Evolutionary conservation across 169 alveolate genomes (phyloP).

Genomic region (Plasmodium cynomolgi): DNA sequence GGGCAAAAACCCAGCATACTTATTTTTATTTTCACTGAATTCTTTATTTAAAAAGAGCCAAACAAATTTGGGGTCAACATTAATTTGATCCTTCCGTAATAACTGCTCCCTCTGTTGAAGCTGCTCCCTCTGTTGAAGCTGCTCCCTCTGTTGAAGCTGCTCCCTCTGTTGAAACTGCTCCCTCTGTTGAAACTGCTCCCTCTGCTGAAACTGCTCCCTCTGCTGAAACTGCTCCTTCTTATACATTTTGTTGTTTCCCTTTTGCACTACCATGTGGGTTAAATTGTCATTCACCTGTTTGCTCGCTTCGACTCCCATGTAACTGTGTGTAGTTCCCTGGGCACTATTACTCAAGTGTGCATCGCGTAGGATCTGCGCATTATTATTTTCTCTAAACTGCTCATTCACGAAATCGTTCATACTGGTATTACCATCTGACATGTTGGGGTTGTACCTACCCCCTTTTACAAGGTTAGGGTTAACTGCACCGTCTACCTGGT

Average conservation of each 20-base stretch:
- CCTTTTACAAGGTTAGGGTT: not conserved
- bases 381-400: not conserved
- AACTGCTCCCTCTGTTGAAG: not conserved
- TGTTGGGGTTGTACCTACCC: not conserved
- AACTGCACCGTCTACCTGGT: not conserved
- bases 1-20: constrained; percentile 41
- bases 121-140: not conserved
- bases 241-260: constrained; percentile 1
- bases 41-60: constrained; percentile 66
- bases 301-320: not conserved
- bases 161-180: not conserved
- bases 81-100: not conserved
- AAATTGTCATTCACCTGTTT: not conserved
- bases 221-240: not conserved
- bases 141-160: constrained; percentile 2
- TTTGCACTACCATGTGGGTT: not conserved
- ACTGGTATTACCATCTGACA: not conserved
- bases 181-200: not conserved
- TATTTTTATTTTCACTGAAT: constrained; percentile 37
- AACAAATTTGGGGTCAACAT: constrained; percentile 23
- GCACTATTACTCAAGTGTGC: not conserved
- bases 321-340: not conserved
- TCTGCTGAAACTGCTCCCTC: not conserved
- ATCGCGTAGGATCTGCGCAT: not conserved
- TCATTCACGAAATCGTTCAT: not conserved